A percentile compares a stretch with the other conserved stretches of the same genome.
These are phyloP conservation scores for Chionographis japonica DNA, from an alignment of 106 monocot genomes.

Conservation along the genomic window DNA sequence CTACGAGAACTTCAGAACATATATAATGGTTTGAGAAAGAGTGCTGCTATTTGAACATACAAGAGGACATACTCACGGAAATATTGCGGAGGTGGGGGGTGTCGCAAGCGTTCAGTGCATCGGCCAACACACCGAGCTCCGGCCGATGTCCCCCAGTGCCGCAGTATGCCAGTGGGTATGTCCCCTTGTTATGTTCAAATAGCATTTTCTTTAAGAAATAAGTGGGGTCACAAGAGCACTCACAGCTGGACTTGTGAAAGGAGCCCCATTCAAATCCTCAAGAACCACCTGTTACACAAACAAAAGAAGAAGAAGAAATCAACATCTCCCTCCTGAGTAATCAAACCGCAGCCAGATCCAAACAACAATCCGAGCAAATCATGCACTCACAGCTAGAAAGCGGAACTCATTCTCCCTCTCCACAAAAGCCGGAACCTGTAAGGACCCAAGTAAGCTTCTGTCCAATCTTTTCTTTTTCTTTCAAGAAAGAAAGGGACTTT, in stretches of 20 bases:
- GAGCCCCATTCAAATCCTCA: slow-evolving; percentile 66
- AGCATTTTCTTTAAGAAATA: too few relatives aligned
- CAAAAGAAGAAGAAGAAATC: background rate
- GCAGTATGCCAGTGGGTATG: too few relatives aligned
- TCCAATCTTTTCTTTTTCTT: background rate
- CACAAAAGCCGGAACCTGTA: slow-evolving; percentile 78
- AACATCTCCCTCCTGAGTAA: background rate
- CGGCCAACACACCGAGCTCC: too few relatives aligned
- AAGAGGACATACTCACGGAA: too few relatives aligned
- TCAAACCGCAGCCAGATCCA: background rate
- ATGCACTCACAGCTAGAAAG: slow-evolving; percentile 75
- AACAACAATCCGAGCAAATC: slow-evolving; percentile 3
- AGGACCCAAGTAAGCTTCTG: background rate
- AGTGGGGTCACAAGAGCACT: slow-evolving; percentile 10
- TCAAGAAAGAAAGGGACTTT: background rate
- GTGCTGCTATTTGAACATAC: too few relatives aligned
- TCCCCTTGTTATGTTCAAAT: too few relatives aligned
- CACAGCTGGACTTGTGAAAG: slow-evolving; percentile 62
- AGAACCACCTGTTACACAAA: slow-evolving; percentile 50
- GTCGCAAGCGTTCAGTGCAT: too few relatives aligned
- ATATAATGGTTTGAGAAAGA: too few relatives aligned
- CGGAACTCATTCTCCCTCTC: slow-evolving; percentile 91
- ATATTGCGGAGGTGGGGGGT: too few relatives aligned
- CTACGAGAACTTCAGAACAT: too few relatives aligned
- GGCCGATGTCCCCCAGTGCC: too few relatives aligned